Evolutionary conservation across 345 rosid species (phyloP).

Genomic region (Corymbia maculata): DNA sequence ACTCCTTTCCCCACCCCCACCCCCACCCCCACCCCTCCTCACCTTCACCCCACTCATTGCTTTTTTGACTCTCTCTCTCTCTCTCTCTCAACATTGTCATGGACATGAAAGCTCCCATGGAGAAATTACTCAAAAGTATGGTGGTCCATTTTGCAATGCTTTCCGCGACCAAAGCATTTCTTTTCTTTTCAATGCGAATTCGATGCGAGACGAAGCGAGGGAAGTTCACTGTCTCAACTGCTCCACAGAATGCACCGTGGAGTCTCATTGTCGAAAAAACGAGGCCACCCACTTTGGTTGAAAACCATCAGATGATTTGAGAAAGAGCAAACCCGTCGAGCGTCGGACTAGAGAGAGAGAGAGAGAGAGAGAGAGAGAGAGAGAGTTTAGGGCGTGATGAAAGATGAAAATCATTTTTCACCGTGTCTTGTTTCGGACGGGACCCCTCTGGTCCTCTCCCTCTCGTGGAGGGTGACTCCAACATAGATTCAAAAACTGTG

Average conservation of each 20-base stretch:
- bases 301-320: not conserved
- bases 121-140: not conserved
- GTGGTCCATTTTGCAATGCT: not conserved
- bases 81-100: not conserved
- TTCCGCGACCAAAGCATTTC: not conserved
- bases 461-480: not conserved
- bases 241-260: not conserved
- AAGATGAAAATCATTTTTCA: not conserved
- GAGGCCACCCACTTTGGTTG: not conserved
- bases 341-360: not conserved
- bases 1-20: not conserved
- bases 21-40: not conserved
- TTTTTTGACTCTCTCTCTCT: not conserved
- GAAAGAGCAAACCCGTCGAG: not conserved
- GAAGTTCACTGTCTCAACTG: not conserved
- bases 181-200: not conserved
- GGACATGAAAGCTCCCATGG: not conserved
- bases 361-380: not conserved
- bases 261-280: not conserved
- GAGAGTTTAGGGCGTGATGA: not conserved
- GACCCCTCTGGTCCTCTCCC: not conserved
- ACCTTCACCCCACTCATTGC: not conserved
- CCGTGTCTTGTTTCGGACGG: not conserved
- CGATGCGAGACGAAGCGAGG: not conserved
- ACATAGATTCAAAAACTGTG: not conserved